phyloP scores from a whole-genome alignment of 371 early-diverging fungal species.

The Mortierella sp. region DNA sequence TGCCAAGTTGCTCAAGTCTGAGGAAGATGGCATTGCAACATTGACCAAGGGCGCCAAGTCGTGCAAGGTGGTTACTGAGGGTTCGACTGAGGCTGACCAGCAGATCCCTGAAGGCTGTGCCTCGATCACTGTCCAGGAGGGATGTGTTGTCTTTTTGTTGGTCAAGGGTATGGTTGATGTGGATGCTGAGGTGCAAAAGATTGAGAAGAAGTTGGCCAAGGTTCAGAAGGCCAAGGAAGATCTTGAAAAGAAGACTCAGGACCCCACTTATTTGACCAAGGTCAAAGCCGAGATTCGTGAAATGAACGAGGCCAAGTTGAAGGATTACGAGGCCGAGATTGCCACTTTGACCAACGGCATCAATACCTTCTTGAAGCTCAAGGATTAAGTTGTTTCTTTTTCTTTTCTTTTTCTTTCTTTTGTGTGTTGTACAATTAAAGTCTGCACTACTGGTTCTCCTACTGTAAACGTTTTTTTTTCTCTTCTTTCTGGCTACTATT shows the following conservation, averaged over 20 bases:
- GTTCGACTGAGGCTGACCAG: constrained; percentile 26
- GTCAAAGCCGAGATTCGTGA: constrained; percentile 76
- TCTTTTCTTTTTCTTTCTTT: not conserved
- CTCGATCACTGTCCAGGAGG: constrained; percentile 65
- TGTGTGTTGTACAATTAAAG: too few species aligned
- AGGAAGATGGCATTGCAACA: constrained; percentile 67
- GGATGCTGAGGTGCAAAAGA: constrained; percentile 78
- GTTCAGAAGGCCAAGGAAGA: constrained; percentile 59
- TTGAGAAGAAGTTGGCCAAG: constrained; percentile 75
- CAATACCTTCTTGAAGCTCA: constrained; percentile 70
- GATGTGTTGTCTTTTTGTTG: constrained; percentile 69
- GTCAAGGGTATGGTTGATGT: constrained; percentile 83
- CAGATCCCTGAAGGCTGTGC: constrained; percentile 82
- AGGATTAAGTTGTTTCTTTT: constrained; percentile 47
- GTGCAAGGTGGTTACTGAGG: constrained; percentile 66
- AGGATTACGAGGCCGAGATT: constrained; percentile 76
- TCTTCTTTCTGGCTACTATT: too few species aligned
- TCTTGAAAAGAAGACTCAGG: constrained; percentile 64
- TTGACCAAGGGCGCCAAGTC: constrained; percentile 73
- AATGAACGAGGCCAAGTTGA: constrained; percentile 68
- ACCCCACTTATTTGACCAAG: constrained; percentile 71
- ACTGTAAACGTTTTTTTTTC: too few species aligned
- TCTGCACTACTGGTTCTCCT: too few species aligned
- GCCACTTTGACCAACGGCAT: constrained; percentile 69
- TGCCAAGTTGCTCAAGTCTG: constrained; percentile 57